Evolutionary conservation across 108 stramenopile genomes (phyloP).

Genomic region (Nannochloropsis gaditana): DNA sequence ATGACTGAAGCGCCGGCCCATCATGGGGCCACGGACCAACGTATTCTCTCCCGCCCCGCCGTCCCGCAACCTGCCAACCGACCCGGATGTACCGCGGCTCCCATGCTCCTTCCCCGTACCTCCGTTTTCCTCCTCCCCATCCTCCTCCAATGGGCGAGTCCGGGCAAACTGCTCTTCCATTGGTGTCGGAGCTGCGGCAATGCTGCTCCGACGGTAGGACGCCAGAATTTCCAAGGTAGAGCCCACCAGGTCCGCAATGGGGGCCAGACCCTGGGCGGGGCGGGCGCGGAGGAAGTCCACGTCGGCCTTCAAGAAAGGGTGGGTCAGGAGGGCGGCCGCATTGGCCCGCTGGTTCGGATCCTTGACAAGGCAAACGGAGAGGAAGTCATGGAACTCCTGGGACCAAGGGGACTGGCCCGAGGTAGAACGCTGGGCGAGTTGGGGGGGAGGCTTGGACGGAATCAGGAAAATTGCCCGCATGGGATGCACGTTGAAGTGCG

Average conservation of each 20-base stretch:
- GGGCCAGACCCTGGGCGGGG: not conserved
- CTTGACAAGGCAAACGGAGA: conserved; percentile 37
- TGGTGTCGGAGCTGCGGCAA: not conserved
- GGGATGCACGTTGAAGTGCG: conserved; percentile 89
- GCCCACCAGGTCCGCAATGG: not conserved
- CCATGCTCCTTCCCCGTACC: not conserved
- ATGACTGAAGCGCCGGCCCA: not conserved
- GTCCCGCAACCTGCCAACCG: not conserved
- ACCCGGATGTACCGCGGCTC: not conserved
- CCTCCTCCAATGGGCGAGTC: not conserved
- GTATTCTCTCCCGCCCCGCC: not conserved
- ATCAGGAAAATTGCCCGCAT: conserved; percentile 62
- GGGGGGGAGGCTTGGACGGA: conserved; percentile 57
- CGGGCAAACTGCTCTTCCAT: not conserved
- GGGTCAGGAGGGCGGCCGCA: not conserved
- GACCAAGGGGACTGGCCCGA: not conserved
- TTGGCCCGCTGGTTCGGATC: conserved; percentile 31
- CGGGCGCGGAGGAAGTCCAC: not conserved
- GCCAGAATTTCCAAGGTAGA: not conserved
- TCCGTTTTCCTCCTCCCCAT: not conserved
- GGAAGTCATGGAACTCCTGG: conserved; percentile 49
- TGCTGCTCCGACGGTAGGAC: not conserved
- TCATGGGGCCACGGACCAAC: not conserved
- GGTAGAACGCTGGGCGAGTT: conserved; percentile 25
- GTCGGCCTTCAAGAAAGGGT: not conserved